A percentile compares a stretch with the other conserved stretches of the same genome.
phyloP scores from a whole-genome alignment of 352 stramenopile species.

The Phytophthora kernoviae region DNA sequence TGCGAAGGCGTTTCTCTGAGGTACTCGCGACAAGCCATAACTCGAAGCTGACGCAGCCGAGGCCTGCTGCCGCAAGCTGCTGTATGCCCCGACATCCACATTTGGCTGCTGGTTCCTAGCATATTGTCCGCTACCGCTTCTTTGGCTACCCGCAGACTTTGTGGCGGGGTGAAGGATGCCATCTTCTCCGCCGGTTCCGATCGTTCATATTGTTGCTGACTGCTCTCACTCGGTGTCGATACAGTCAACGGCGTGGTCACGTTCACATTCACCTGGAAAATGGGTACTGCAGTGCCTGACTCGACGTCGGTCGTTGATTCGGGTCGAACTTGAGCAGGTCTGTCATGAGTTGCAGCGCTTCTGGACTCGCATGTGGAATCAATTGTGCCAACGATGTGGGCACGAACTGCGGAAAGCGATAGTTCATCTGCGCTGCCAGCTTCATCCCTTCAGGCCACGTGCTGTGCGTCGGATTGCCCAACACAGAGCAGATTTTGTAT shows the following conservation, averaged over 20 bases:
- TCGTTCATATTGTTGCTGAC: conserved; percentile 57
- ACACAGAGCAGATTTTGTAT: conserved; percentile 97
- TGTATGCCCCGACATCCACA: conserved; percentile 45
- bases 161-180: conserved; percentile 62
- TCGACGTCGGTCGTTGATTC: conserved; percentile 91
- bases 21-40: conserved; percentile 52
- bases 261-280: conserved; percentile 94
- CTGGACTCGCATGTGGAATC: conserved; percentile 90
- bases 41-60: conserved; percentile 15
- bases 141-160: conserved; percentile 50
- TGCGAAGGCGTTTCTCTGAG: conserved; percentile 73
- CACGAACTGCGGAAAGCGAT: conserved; percentile 95
- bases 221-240: conserved; percentile 54
- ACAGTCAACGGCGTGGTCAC: conserved; percentile 73
- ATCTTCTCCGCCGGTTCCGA: conserved; percentile 41
- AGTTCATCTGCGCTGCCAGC: conserved; percentile 95
- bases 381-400: conserved; percentile 87
- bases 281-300: conserved; percentile 93
- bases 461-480: conserved; percentile 90
- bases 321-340: conserved; percentile 95
- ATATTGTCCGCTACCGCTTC: conserved; percentile 46
- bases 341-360: conserved; percentile 93
- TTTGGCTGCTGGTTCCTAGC: conserved; percentile 62
- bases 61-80: conserved; percentile 44
- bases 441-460: conserved; percentile 96